phyloP scores from a whole-genome alignment of 176 grass and related monocot species.

The Miscanthus lutarioriparius region DNA sequence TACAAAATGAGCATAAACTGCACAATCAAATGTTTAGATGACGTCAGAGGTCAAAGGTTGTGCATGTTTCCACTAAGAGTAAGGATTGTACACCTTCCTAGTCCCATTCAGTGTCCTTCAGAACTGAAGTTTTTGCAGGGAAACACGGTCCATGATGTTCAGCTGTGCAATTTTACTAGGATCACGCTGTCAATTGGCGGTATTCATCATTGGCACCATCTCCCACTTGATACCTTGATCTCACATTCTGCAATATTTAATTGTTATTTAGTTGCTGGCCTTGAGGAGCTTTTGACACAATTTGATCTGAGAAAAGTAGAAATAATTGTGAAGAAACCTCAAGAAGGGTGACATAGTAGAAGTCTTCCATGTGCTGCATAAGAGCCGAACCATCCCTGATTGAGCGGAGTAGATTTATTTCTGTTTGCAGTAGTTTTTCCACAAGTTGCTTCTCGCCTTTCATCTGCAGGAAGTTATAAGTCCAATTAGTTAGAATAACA shows the following conservation, averaged over 20 bases:
- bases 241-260: conserved; percentile 65
- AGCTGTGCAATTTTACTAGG: conserved; percentile 3
- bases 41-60: background rate
- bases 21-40: conserved; percentile 5
- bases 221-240: conserved; percentile 51
- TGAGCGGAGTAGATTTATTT: conserved; percentile 91
- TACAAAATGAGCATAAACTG: background rate
- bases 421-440: conserved; percentile 84
- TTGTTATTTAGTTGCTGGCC: conserved; percentile 5
- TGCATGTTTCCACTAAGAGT: background rate
- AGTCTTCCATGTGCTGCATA: conserved; percentile 99
- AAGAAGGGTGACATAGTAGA: conserved; percentile 94
- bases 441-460: conserved; percentile 95
- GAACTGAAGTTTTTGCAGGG: background rate
- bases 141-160: background rate
- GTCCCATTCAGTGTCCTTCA: background rate
- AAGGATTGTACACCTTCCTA: background rate
- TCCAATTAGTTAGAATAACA: conserved; percentile 21
- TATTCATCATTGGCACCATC: conserved; percentile 42
- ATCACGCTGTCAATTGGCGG: conserved; percentile 21
- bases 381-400: conserved; percentile 95
- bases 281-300: conserved; percentile 26
- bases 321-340: conserved; percentile 58
- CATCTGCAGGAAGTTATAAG: conserved; percentile 58
- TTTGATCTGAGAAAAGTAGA: conserved; percentile 18